A percentile compares a stretch with the other conserved stretches of the same genome.
Evolutionary conservation across 345 rosid genomes (phyloP).

Genomic region (Conringia planisiliqua): DNA sequence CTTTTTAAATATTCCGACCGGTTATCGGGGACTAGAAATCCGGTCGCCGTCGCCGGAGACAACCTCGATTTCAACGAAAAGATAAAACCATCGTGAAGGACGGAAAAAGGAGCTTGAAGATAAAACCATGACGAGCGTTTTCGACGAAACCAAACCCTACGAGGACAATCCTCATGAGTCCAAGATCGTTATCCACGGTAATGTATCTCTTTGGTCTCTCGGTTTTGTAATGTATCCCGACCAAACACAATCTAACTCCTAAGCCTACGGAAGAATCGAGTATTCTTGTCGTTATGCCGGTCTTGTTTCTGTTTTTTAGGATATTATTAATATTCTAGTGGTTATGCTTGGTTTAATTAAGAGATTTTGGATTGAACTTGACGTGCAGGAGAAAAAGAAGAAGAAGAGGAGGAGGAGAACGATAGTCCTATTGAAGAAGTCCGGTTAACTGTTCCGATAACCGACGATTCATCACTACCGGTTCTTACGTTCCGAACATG

Average conservation of each 20-base stretch:
- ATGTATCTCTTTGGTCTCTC: neutral
- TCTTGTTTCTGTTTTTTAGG: neutral
- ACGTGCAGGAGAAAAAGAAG: conserved; percentile 28
- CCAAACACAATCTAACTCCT: too few relatives aligned
- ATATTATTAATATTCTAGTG: neutral
- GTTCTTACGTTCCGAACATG: conserved; percentile 60
- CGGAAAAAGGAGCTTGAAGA: conserved; percentile 21
- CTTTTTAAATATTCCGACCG: conserved; percentile 11
- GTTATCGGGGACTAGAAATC: conserved; percentile 16
- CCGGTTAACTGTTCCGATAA: conserved; percentile 49
- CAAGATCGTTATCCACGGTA: conserved; percentile 27
- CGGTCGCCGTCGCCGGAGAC: conserved; percentile 33
- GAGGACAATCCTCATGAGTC: conserved; percentile 26
- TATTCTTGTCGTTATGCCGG: neutral
- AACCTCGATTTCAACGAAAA: neutral
- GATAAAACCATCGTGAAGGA: conserved; percentile 22
- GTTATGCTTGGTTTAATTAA: neutral
- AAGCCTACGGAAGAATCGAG: too few relatives aligned
- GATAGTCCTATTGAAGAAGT: conserved; percentile 62
- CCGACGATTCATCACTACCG: conserved; percentile 46
- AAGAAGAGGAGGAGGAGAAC: conserved; percentile 30
- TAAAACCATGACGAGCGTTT: conserved; percentile 28
- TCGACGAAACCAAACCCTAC: conserved; percentile 18
- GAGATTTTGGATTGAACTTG: neutral
- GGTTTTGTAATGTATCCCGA: conserved; percentile 8